Evolutionary conservation across 257 asterid species (phyloP).

Genomic region (Petunia axillaris): DNA sequence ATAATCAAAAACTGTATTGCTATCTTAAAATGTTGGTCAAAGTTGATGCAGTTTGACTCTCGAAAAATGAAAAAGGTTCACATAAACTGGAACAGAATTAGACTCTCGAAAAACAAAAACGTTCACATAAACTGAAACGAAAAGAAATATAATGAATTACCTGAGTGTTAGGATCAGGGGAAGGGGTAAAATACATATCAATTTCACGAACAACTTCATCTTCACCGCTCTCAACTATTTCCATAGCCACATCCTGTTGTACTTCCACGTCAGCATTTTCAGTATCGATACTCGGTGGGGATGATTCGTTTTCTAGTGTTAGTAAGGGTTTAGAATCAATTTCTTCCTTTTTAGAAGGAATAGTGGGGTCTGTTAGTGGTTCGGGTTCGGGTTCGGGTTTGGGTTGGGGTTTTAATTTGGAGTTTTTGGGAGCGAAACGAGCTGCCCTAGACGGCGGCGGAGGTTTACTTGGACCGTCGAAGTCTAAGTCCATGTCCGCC

Average conservation of each 20-base stretch:
- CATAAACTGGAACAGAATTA: no score
- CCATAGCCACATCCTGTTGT: conserved; percentile 39
- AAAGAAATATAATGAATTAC: conserved; percentile 29
- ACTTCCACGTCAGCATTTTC: conserved; percentile 28
- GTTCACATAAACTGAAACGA: neutral
- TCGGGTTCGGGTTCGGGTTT: conserved; percentile 44
- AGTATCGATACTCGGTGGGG: conserved; percentile 24
- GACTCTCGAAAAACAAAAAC: neutral
- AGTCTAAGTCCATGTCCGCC: conserved; percentile 65
- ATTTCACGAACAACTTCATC: conserved; percentile 74
- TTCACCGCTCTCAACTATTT: conserved; percentile 31
- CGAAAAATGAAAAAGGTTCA: no score
- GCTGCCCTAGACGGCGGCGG: conserved; percentile 43
- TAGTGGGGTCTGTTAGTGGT: conserved; percentile 28
- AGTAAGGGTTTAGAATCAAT: conserved; percentile 27
- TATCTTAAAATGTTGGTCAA: no score
- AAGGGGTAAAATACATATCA: conserved; percentile 67
- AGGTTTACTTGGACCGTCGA: conserved; percentile 41
- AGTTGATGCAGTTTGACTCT: no score
- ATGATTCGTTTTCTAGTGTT: no score
- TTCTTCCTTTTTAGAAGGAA: conserved; percentile 46
- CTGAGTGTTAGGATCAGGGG: conserved; percentile 49
- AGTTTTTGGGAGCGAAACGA: conserved; percentile 73
- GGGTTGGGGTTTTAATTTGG: conserved; percentile 45
- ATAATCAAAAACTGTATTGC: neutral